phyloP scores from a whole-genome alignment of 2,329 filamentous ascomycete genomes.

The Colletotrichum abscissum region DNA sequence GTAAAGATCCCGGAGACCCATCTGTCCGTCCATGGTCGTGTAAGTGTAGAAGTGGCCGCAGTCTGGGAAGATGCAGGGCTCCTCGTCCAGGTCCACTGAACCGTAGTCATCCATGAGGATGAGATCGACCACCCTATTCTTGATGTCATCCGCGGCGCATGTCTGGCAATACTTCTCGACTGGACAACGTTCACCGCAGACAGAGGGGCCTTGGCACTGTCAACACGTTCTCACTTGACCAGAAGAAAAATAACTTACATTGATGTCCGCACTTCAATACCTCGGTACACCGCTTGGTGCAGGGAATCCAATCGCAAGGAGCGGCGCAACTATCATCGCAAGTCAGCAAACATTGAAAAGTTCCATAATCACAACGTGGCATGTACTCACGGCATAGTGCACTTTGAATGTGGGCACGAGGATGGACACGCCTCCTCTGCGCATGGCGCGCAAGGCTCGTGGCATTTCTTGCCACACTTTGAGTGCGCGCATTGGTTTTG shows the following conservation, averaged over 20 bases:
- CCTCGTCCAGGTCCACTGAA: conserved; percentile 68
- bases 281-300: conserved; percentile 67
- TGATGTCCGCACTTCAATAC: conserved; percentile 68
- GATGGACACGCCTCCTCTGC: conserved; percentile 65
- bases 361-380: neutral
- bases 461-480: conserved; percentile 64
- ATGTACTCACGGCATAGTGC: conserved; percentile 59
- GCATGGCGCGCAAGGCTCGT: conserved; percentile 72
- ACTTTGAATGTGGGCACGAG: conserved; percentile 63
- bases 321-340: conserved; percentile 57
- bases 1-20: conserved; percentile 66
- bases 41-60: conserved; percentile 74
- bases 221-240: neutral
- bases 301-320: conserved; percentile 76
- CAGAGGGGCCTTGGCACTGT: conserved; percentile 54
- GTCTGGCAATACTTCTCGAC: conserved; percentile 62
- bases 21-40: conserved; percentile 69
- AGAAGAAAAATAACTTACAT: conserved; percentile 50
- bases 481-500: conserved; percentile 68
- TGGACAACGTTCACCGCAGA: conserved; percentile 75
- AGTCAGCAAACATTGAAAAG: neutral
- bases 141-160: conserved; percentile 59
- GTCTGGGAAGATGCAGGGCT: conserved; percentile 69
- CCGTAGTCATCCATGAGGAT: conserved; percentile 64
- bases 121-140: conserved; percentile 64